Base-by-base conservation (phyloP, 2,329 filamentous ascomycete genomes). In the Clonostachys rhizophaga region DNA sequence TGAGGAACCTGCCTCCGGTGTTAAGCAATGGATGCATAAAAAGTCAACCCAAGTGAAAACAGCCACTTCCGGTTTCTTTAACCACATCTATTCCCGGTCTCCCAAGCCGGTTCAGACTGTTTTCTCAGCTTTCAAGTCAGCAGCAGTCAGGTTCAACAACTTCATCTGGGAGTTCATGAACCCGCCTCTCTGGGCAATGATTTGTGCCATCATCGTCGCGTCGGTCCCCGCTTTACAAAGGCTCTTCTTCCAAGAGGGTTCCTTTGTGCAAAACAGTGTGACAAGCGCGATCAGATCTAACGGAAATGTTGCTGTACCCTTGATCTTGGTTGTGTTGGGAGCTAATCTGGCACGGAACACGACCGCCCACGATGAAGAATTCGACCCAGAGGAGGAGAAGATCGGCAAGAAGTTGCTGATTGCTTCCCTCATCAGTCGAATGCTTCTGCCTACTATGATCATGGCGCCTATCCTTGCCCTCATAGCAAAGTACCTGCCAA, bases 301-400 rank as follows among this genome's bases (percentile, higher is more conserved):
- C 53, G 92, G 89, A 40, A 85, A 88, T 52, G 94, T 99, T 11
- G 94, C 94, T 8, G 92, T 99, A 5, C 94, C 94, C 0, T 75
- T 99, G 39, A 99, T 99, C 60, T 74, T 99, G 35, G 92, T 99
- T 36, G 94, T 99, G 9, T 78, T 99, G 4, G 94, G 94, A 40
- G 94, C 91, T 50, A 97, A 99, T 61, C 77, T 99, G 30, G 94
- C 92, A 6, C 85, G 90, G 57, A 96, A 95, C 67, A 97, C 92
- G 0, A 79, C 94, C 47, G 86, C 87, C 2, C 76, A 83, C 49
- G 75, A 79, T 36, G 75, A 83, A 17, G 72, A 76, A 24, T 71
- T 76, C 18, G 85, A 90, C 46, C 74, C 84, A 0, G 89, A 92
- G 59, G 88, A 95, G 62, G 76, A 78, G 48, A 54, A 73, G 53